Conservation (phyloP, 495 filamentous ascomycete genomes). For the Penicillium odoratum region DNA sequence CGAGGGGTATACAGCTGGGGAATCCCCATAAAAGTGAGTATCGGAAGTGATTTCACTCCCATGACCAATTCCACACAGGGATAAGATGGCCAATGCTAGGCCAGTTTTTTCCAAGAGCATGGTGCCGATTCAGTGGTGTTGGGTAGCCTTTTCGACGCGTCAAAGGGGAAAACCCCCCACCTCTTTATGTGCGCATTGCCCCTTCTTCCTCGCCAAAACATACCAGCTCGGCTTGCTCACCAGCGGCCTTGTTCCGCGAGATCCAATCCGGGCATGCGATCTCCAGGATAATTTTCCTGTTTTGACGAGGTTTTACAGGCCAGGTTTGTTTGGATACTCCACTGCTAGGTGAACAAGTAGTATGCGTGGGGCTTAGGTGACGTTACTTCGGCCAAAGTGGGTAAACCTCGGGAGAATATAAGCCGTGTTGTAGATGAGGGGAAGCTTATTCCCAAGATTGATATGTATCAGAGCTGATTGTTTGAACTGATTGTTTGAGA, state of each 20-base stretch:
- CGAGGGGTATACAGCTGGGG: constrained; percentile 55
- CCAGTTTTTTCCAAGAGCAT: background rate
- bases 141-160: background rate
- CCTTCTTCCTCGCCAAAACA: background rate
- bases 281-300: background rate
- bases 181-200: background rate
- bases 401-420: constrained; percentile 10
- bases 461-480: too few species aligned
- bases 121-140: background rate
- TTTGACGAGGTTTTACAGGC: background rate
- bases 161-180: background rate
- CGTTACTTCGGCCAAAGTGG: background rate
- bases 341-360: background rate
- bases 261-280: background rate
- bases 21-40: constrained; percentile 55
- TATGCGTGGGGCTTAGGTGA: background rate
- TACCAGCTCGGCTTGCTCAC: background rate
- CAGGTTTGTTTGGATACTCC: background rate
- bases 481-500: too few species aligned
- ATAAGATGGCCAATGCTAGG: constrained; percentile 16
- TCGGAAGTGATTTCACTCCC: constrained; percentile 23
- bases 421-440: background rate
- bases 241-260: background rate
- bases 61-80: constrained; percentile 18
- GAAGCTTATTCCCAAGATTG: too few species aligned